These are phyloP conservation scores for Fusarium robinianum DNA, from an alignment of 2,329 filamentous ascomycete genomes.

Conservation along the genomic window DNA sequence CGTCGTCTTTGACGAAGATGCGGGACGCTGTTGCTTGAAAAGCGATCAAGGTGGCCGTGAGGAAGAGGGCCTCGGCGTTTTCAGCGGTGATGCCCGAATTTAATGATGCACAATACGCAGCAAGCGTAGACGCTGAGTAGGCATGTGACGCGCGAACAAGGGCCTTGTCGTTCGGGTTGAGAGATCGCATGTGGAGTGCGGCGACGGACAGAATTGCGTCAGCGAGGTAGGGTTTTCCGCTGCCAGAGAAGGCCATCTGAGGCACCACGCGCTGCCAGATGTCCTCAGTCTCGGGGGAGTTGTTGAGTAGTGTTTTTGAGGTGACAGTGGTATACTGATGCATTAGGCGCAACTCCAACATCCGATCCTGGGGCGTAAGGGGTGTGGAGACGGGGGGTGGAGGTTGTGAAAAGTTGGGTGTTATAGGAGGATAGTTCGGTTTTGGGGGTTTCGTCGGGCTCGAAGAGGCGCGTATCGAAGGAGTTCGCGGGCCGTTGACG, in stretches of 20 bases:
- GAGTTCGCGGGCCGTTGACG: constrained; percentile 30
- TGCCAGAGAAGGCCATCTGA: constrained; percentile 62
- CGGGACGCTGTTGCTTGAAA: constrained; percentile 68
- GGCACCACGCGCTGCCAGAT: constrained; percentile 66
- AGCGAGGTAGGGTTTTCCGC: constrained; percentile 61
- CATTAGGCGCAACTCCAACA: constrained; percentile 65
- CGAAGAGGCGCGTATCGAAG: constrained; percentile 30
- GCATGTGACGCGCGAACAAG: constrained; percentile 66
- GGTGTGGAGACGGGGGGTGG: constrained; percentile 35
- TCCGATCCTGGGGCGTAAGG: constrained; percentile 49
- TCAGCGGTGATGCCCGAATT: constrained; percentile 59
- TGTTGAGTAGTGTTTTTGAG: constrained; percentile 61
- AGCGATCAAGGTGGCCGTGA: constrained; percentile 66
- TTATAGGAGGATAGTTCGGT: constrained; percentile 35
- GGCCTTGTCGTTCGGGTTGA: constrained; percentile 60
- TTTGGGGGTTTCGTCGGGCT: constrained; percentile 25
- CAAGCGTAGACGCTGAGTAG: constrained; percentile 67
- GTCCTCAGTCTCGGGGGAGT: constrained; percentile 54
- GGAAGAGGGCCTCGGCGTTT: constrained; percentile 66
- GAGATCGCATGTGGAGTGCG: constrained; percentile 63
- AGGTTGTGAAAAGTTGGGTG: constrained; percentile 43
- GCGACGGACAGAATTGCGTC: constrained; percentile 68
- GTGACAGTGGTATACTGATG: constrained; percentile 68
- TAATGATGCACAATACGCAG: constrained; percentile 62
- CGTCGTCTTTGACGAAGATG: constrained; percentile 63